Conservation (phyloP, 2,329 filamentous ascomycete species). For the Alternaria ventricosa region DNA sequence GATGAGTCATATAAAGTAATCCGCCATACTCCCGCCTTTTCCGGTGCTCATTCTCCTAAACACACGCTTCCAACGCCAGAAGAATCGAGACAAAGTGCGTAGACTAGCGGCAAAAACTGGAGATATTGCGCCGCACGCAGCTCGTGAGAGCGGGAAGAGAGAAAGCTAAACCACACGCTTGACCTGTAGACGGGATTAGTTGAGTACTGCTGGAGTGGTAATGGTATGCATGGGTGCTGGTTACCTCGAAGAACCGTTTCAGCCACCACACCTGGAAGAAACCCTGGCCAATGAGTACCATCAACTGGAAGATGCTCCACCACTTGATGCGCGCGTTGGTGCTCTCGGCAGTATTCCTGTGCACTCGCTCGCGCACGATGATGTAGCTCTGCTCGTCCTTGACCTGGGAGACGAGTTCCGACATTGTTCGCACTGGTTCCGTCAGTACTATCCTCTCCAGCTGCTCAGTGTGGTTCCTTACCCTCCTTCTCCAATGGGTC, state of each 20-base stretch:
- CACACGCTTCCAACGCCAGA: constrained; percentile 30
- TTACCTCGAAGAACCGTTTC: constrained; percentile 93
- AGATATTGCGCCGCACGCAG: not conserved
- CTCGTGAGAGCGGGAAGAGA: not conserved
- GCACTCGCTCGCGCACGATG: constrained; percentile 89
- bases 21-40: constrained; percentile 18
- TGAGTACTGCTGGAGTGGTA: not conserved
- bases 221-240: not conserved
- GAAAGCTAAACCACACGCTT: constrained; percentile 41
- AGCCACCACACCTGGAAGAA: constrained; percentile 99
- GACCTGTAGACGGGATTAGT: constrained; percentile 29
- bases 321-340: constrained; percentile 98
- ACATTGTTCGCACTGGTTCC: constrained; percentile 74
- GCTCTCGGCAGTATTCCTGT: constrained; percentile 98
- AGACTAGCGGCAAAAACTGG: not conserved
- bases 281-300: constrained; percentile 86
- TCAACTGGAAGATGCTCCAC: constrained; percentile 98
- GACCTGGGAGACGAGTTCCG: constrained; percentile 86
- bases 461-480: constrained; percentile 51
- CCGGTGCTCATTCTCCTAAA: not conserved
- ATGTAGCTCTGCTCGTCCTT: constrained; percentile 99
- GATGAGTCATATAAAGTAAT: constrained; percentile 2
- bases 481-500: constrained; percentile 92
- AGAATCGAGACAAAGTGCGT: constrained; percentile 4
- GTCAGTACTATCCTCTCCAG: constrained; percentile 16